phyloP scores from a whole-genome alignment of 2,329 filamentous ascomycete genomes.

The Colletotrichum trifolii region DNA sequence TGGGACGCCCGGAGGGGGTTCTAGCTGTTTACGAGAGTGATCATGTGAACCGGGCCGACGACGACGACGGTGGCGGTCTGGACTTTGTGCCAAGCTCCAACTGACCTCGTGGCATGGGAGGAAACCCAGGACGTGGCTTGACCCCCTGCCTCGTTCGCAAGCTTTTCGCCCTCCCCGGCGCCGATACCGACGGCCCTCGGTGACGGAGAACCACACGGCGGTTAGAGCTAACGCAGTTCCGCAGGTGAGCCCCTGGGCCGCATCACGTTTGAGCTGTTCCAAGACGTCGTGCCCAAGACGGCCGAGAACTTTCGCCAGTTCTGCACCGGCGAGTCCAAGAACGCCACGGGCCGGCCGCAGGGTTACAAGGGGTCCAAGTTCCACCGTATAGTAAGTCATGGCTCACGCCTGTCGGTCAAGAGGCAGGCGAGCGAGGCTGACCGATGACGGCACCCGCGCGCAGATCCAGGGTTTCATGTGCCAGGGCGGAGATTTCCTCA shows the following conservation, averaged over 20 bases:
- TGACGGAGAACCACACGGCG: too few species aligned
- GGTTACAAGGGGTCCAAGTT: conserved; percentile 97
- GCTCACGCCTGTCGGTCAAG: background rate
- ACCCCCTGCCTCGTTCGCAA: too few species aligned
- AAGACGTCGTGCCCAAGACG: conserved; percentile 84
- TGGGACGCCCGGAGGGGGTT: too few species aligned
- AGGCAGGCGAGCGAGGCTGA: background rate
- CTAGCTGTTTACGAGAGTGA: too few species aligned
- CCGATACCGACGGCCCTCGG: background rate
- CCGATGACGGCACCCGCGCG: background rate
- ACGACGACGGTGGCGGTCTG: too few species aligned
- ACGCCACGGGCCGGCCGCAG: conserved; percentile 78
- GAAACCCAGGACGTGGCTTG: too few species aligned
- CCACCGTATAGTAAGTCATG: conserved; percentile 81
- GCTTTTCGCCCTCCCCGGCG: background rate
- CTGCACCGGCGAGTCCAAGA: conserved; percentile 93
- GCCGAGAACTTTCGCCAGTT: conserved; percentile 98
- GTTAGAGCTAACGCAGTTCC: too few species aligned
- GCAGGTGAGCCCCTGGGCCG: conserved; percentile 86
- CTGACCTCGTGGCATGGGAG: too few species aligned
- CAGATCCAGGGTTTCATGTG: conserved; percentile 98
- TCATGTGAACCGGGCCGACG: too few species aligned
- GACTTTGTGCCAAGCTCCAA: too few species aligned
- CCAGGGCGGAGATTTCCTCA: conserved; percentile 95
- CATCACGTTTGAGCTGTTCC: conserved; percentile 91